Evolutionary conservation across 805 yeast species (phyloP).

Genomic region (Myxozyma mucilagina): DNA sequence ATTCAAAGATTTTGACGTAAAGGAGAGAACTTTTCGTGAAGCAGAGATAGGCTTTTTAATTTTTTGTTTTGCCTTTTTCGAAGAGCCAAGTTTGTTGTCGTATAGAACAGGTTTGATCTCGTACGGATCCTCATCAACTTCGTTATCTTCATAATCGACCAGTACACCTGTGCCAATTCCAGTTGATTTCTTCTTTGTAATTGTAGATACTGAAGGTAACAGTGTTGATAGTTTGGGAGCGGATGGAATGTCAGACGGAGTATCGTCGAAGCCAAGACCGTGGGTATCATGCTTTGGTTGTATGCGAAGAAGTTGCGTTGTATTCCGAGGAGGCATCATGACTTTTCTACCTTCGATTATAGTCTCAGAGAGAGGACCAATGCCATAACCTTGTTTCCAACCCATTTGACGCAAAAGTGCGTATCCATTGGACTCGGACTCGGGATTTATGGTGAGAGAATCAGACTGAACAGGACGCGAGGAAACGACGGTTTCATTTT

Average conservation of each 20-base stretch:
- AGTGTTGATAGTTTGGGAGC: background rate
- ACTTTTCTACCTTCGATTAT: conserved; percentile 40
- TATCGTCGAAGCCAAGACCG: conserved; percentile 33
- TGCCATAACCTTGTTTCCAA: conserved; percentile 78
- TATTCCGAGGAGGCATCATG: conserved; percentile 30
- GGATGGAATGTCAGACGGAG: background rate
- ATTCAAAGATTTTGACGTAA: background rate
- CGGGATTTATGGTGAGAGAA: background rate
- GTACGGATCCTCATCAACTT: conserved; percentile 32
- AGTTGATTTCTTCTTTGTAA: conserved; percentile 23
- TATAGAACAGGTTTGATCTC: conserved; percentile 20
- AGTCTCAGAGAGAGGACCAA: conserved; percentile 71
- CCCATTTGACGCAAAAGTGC: conserved; percentile 71
- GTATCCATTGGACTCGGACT: conserved; percentile 65
- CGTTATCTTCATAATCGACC: conserved; percentile 34
- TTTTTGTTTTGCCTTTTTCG: background rate
- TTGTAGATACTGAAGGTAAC: conserved; percentile 8
- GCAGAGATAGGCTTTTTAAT: background rate
- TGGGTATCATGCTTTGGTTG: conserved; percentile 3
- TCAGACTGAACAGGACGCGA: background rate
- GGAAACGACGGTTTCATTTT: conserved; percentile 20
- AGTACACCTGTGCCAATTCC: conserved; percentile 33
- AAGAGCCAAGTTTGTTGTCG: conserved; percentile 12
- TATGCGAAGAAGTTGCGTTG: background rate
- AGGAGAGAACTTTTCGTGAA: background rate